Conservation (phyloP, 148 eudicot species). For the Camellia japonica region DNA sequence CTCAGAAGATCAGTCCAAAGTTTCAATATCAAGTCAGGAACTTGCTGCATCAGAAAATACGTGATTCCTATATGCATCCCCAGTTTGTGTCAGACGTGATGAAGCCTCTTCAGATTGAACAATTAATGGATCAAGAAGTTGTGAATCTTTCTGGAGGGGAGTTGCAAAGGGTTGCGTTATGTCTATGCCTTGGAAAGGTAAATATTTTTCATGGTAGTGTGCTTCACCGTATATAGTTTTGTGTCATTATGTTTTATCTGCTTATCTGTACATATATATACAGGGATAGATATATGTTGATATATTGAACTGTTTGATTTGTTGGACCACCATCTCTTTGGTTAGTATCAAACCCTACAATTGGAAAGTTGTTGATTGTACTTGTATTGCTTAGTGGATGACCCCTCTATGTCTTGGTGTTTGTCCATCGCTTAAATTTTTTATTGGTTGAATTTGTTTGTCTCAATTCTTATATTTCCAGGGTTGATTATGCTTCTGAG, state of each 20-base stretch:
- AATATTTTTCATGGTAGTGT: background rate
- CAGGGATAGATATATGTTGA: background rate
- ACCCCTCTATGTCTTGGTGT: background rate
- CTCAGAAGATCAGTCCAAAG: constrained; percentile 93
- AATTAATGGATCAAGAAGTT: constrained; percentile 94
- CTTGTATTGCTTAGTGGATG: background rate
- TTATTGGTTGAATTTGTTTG: background rate
- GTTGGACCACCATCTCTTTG: background rate
- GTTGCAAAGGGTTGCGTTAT: constrained; percentile 90
- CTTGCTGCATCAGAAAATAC: constrained; percentile 72
- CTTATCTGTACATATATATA: background rate
- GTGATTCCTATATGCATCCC: constrained; percentile 81
- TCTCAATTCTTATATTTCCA: background rate
- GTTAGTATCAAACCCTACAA: background rate
- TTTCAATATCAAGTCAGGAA: constrained; percentile 60
- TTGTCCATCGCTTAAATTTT: background rate
- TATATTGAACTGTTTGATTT: background rate
- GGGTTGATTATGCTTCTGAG: too few species aligned
- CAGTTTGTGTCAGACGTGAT: constrained; percentile 91
- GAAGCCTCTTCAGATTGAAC: constrained; percentile 95
- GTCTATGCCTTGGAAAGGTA: constrained; percentile 92
- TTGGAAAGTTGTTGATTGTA: background rate
- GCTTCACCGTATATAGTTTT: constrained; percentile 1
- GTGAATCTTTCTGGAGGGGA: constrained; percentile 95
- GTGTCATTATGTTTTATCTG: background rate